These are phyloP conservation scores for Ceratobasidium sp. DNA, from an alignment of 1,284 basidiomycete genomes.

Conservation along the genomic window DNA sequence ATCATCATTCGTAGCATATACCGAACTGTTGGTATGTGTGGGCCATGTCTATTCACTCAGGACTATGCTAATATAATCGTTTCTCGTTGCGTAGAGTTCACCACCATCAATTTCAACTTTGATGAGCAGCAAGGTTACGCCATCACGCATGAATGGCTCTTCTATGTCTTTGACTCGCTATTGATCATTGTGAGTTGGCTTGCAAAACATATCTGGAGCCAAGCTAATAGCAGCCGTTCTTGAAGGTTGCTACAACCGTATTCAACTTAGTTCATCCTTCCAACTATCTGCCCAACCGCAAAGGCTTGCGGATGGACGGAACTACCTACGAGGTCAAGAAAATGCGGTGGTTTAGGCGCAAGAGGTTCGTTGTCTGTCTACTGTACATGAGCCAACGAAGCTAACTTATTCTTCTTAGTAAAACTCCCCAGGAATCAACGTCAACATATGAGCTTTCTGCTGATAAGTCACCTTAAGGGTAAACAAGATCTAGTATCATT, in stretches of 20 bases:
- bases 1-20: constrained; percentile 45
- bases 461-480: not conserved
- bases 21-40: constrained; percentile 41
- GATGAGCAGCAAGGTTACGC: constrained; percentile 44
- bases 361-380: constrained; percentile 6
- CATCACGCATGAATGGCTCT: constrained; percentile 46
- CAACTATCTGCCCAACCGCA: constrained; percentile 43
- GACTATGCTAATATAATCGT: not conserved
- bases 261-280: constrained; percentile 44
- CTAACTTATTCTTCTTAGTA: no score
- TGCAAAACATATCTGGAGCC: not conserved
- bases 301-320: constrained; percentile 46
- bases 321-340: constrained; percentile 44
- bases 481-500: no score
- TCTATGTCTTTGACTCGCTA: constrained; percentile 46
- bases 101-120: constrained; percentile 42
- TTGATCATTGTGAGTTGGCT: constrained; percentile 42
- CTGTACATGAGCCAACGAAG: no score
- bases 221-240: not conserved
- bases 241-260: constrained; percentile 26
- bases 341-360: constrained; percentile 18
- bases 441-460: constrained; percentile 11
- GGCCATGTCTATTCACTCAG: not conserved
- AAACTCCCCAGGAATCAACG: not conserved
- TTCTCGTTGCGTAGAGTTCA: constrained; percentile 42